Evolutionary conservation across 148 eudicot species (phyloP).

Genomic region (Nyssa sinensis): DNA sequence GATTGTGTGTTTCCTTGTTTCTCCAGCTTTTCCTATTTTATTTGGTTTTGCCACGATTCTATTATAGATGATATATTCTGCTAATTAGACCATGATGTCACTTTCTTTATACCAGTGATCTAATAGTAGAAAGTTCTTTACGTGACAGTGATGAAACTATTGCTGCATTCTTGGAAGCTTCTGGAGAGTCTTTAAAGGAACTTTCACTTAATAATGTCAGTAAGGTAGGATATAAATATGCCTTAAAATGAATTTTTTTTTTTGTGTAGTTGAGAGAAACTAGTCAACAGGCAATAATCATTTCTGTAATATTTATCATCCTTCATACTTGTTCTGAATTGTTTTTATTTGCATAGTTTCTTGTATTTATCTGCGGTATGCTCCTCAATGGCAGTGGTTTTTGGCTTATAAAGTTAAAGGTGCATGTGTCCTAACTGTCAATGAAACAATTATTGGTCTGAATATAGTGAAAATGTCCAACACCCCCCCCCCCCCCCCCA

Average conservation of each 20-base stretch:
- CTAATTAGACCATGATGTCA: not conserved
- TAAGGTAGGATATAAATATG: conserved; percentile 20
- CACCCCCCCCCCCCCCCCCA: too few species aligned
- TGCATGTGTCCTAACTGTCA: too few species aligned
- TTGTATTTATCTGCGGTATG: not conserved
- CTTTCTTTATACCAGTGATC: not conserved
- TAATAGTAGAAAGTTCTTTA: not conserved
- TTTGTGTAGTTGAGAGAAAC: not conserved
- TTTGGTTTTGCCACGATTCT: not conserved
- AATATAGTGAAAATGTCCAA: too few species aligned
- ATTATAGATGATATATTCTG: not conserved
- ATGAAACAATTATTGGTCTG: too few species aligned
- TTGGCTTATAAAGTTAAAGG: not conserved
- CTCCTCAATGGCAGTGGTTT: conserved; percentile 1
- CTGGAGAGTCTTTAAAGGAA: conserved; percentile 31
- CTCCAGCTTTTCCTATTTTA: not conserved
- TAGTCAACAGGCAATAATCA: not conserved
- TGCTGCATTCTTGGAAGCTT: conserved; percentile 38
- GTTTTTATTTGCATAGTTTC: too few species aligned
- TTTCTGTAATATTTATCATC: not conserved
- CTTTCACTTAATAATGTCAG: conserved; percentile 32
- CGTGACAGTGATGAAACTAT: conserved; percentile 35
- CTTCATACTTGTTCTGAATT: not conserved
- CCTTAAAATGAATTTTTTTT: not conserved
- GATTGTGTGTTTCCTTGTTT: not conserved